Percentiles rank a stretch among this genome's conserved stretches.
Conservation (phyloP, 2,329 filamentous ascomycete species). For the Venturia aucupariae region DNA sequence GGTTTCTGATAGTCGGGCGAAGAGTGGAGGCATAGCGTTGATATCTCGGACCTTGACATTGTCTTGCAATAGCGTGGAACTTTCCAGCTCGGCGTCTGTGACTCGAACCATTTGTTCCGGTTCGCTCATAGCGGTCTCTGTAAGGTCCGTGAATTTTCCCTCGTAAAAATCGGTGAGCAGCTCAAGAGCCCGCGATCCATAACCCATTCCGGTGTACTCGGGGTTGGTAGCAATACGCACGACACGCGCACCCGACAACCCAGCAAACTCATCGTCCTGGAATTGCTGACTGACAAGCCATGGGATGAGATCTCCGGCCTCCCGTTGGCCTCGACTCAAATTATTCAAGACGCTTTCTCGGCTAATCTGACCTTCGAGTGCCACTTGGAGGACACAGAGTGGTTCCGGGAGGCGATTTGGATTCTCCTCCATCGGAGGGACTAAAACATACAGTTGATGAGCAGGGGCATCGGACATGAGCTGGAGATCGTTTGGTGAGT, state of each 20-base stretch:
- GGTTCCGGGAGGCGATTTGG: conserved; percentile 73
- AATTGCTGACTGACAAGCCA: conserved; percentile 98
- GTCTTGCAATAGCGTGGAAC: conserved; percentile 69
- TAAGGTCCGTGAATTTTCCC: conserved; percentile 77
- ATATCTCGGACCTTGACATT: conserved; percentile 87
- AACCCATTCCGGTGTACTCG: conserved; percentile 86
- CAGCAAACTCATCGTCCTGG: conserved; percentile 93
- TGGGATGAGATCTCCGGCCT: conserved; percentile 87
- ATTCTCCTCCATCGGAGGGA: conserved; percentile 70
- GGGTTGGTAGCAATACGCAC: conserved; percentile 96
- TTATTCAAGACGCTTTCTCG: conserved; percentile 84
- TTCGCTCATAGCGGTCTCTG: conserved; percentile 55
- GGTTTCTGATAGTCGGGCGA: conserved; percentile 77
- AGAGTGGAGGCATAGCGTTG: conserved; percentile 83
- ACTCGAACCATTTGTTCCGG: conserved; percentile 60
- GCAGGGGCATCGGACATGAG: conserved; percentile 96
- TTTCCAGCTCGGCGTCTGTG: conserved; percentile 72
- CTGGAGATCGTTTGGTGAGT: conserved; percentile 95
- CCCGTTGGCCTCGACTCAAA: conserved; percentile 78
- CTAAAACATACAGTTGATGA: conserved; percentile 90
- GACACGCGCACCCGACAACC: conserved; percentile 80
- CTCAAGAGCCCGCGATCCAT: conserved; percentile 79
- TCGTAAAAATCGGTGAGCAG: conserved; percentile 90
- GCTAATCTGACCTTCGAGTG: conserved; percentile 91
- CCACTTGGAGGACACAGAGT: conserved; percentile 87